Base-by-base conservation (phyloP, 345 rosid genomes). In the Combretum micranthum region DNA sequence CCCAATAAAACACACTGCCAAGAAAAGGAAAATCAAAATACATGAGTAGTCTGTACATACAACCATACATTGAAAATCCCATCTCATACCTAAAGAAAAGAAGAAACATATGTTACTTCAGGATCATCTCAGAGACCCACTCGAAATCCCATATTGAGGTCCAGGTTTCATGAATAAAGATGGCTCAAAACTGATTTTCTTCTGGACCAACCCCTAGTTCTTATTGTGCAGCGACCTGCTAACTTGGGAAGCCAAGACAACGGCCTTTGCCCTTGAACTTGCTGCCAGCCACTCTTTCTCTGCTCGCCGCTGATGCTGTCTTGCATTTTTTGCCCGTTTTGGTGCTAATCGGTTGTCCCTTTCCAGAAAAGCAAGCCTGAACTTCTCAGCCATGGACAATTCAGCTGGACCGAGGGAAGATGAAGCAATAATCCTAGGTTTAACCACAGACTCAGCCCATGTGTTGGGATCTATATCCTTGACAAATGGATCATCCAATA, bases 311-410 rank as follows among this genome's bases (percentile, higher is more conserved):
- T 83, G 85, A 64, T 70, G 96, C 44, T 88, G 98, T 68, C 96
- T 84, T 14, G 85, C 80, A 20, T 88, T 92, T 73, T 88, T 88
- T 0, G 96, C 96, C 45, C 93, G 85, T 67, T 92, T 92, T n/a
- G 89, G 95, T 43, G 98, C 96, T 63, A 84, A 66, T 3, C 95
- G 72, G 2, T 81, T 74, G 72, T 92, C 93, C 62, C 98, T 83
- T 65, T 86, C 96, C 50, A 66, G 69, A 60, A 77, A 88, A 19
- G 89, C 94, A 16, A 92, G 85, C 64, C 98, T 81, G 61, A 88
- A 86, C 64, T 82, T 92, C 76, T 88, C 98, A 7, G 96, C 91
- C 56, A 84, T 55, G 2, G 94, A 72, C 66, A 88, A 70, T 65
- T 85, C 91, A 4, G 22, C 54, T 47, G 84, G 57, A 64, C 56